A percentile compares a stretch with the other conserved stretches of the same genome.
phyloP scores from a whole-genome alignment of 257 asterid species.

The Solanum raphanifolium region DNA sequence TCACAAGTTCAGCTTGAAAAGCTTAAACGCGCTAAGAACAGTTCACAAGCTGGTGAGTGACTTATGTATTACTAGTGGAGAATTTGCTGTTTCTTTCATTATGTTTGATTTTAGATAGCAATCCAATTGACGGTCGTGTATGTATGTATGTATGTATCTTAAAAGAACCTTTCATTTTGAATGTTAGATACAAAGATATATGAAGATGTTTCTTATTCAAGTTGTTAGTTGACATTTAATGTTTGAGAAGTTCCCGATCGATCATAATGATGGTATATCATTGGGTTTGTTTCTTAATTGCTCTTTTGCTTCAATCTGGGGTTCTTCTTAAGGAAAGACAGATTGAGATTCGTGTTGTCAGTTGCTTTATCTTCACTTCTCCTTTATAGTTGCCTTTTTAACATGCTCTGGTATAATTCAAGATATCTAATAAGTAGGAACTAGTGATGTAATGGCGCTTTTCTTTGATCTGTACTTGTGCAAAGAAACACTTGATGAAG shows the following conservation, averaged over 20 bases:
- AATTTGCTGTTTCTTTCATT: neutral
- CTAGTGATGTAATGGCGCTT: neutral
- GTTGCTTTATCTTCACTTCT: neutral
- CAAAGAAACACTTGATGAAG: neutral
- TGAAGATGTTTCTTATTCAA: neutral
- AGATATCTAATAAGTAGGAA: neutral
- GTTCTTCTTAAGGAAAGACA: neutral
- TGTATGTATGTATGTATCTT: neutral
- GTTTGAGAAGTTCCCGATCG: neutral
- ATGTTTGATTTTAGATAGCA: neutral
- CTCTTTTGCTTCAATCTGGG: neutral
- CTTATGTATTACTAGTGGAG: neutral
- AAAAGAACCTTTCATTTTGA: neutral
- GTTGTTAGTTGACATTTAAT: neutral
- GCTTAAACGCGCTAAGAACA: conserved; percentile 40
- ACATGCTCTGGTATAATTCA: neutral
- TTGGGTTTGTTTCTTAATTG: neutral
- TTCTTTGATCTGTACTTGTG: neutral
- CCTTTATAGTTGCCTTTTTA: neutral
- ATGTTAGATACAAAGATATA: neutral
- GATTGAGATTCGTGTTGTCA: neutral
- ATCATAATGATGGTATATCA: neutral
- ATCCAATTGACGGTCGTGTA: neutral
- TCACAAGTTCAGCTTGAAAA: conserved; percentile 61
- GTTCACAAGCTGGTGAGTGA: conserved; percentile 39